Conservation (phyloP, 306 rosid genomes). For the Dryas alaskensis region DNA sequence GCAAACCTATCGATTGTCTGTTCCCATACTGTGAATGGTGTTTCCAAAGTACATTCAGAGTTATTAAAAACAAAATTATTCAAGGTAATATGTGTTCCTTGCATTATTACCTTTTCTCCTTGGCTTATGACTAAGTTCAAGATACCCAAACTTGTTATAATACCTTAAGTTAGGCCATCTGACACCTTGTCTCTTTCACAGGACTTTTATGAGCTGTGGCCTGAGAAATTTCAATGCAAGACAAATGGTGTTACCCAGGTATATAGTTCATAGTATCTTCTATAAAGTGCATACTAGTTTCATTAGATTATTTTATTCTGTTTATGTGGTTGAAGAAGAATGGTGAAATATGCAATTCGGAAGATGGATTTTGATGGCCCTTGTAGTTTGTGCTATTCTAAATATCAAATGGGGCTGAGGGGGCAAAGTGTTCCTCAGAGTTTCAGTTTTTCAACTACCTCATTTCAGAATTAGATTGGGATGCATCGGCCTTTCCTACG, state of each 20-base stretch:
- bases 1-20: slow-evolving; percentile 65
- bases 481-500: too few species aligned
- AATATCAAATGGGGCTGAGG: too few species aligned
- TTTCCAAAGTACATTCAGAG: slow-evolving; percentile 61
- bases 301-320: neutral
- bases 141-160: neutral
- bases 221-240: slow-evolving; percentile 66
- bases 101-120: neutral
- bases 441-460: too few species aligned
- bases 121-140: slow-evolving; percentile 2
- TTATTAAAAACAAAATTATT: slow-evolving; percentile 47
- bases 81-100: slow-evolving; percentile 45
- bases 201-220: slow-evolving; percentile 84
- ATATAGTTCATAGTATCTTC: slow-evolving; percentile 8
- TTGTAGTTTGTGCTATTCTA: neutral
- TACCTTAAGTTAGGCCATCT: slow-evolving; percentile 11
- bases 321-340: neutral
- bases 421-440: too few species aligned
- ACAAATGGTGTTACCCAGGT: slow-evolving; percentile 85
- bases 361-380: neutral
- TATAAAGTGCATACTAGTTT: neutral
- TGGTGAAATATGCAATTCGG: neutral
- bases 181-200: slow-evolving; percentile 30
- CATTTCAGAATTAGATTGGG: too few species aligned
- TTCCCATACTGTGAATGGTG: slow-evolving; percentile 67